These are phyloP conservation scores for Pyrenochaeta sp. DNA, from an alignment of 2,329 filamentous ascomycete genomes.

Conservation along the genomic window DNA sequence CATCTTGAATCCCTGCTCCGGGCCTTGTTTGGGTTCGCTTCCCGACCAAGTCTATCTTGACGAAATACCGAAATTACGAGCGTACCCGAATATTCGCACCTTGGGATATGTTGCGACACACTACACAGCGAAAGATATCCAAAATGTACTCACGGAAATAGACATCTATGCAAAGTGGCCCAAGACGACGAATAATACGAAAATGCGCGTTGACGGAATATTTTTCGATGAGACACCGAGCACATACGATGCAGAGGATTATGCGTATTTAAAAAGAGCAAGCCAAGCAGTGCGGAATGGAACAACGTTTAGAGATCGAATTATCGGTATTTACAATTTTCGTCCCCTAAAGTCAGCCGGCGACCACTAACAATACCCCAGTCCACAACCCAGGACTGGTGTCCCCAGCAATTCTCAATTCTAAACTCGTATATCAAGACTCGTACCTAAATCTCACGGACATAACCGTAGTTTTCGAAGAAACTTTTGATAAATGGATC, in stretches of 20 bases:
- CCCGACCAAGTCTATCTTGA: slow-evolving; percentile 38
- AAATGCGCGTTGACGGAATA: slow-evolving; percentile 58
- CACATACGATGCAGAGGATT: slow-evolving; percentile 25
- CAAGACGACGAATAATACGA: slow-evolving; percentile 43
- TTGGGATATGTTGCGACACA: slow-evolving; percentile 63
- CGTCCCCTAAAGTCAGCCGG: not conserved
- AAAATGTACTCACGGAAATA: slow-evolving; percentile 52
- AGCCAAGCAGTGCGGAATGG: slow-evolving; percentile 27
- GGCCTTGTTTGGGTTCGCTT: slow-evolving; percentile 38
- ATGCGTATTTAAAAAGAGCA: slow-evolving; percentile 33
- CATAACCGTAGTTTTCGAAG: slow-evolving; percentile 44
- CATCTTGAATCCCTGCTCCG: slow-evolving; percentile 59
- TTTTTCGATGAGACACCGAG: slow-evolving; percentile 63
- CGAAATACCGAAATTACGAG: slow-evolving; percentile 54
- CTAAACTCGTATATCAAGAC: slow-evolving; percentile 18
- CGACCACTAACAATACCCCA: not conserved
- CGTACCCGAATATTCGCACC: slow-evolving; percentile 59
- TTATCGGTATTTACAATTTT: slow-evolving; percentile 33
- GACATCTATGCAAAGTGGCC: slow-evolving; percentile 59
- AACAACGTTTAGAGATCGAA: slow-evolving; percentile 30
- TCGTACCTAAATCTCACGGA: slow-evolving; percentile 44
- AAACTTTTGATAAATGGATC: slow-evolving; percentile 41
- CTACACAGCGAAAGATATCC: slow-evolving; percentile 50
- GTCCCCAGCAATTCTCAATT: slow-evolving; percentile 23
- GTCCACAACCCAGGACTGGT: slow-evolving; percentile 43